Evolutionary conservation across 2,329 filamentous ascomycete genomes (phyloP), one percentile per base, ranked within the genome.

Genomic region (Aspergillus melleus): DNA sequence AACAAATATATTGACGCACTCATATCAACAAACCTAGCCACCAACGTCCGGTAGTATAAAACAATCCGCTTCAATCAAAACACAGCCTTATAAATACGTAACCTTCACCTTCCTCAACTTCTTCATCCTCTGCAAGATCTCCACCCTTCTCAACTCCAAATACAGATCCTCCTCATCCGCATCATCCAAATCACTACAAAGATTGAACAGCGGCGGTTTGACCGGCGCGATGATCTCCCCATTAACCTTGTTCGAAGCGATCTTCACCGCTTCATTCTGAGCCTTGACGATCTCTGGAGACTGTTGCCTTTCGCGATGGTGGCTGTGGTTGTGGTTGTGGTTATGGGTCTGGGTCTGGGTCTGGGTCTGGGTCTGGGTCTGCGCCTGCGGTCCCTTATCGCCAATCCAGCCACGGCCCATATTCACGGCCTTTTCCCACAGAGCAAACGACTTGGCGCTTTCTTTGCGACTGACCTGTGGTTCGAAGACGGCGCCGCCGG

Each of bases 371-470:
- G 14, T n/a, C 12, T 39, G 36, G 1, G 14, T 5, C 14, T 42
- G 30, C 2, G 29, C 19, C 8, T 47, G 44, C 4, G 19, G n/a
- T 47, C 44, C 19, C 11, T 56, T 59, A 22, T 64, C 58, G 10
- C 65, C 64, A 39, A 72, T 55, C 90, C 90, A 92, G 9, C 90
- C 90, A 69, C 80, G 84, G 70, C 86, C 88, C 89, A 92, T 92
- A 66, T 86, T 77, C 10, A 93, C 90, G 0, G 90, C 90, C 72
- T 88, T 86, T 67, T 87, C 83, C 90, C 90, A 93, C 62, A 85
- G 82, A 61, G 78, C 79, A 65, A 90, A 91, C 73, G 87, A 84
- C 66, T 80, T 80, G 29, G 76, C 75, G 52, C 86, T 84, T 62
- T 86, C 81, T 61, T 84, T 79, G 0, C 47, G 63, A 2, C 61